Percentiles rank a stretch among this genome's conserved stretches.
These are phyloP conservation scores for Singerocomus inundabilis DNA, from an alignment of 1,284 basidiomycete genomes.

Conservation along the genomic window DNA sequence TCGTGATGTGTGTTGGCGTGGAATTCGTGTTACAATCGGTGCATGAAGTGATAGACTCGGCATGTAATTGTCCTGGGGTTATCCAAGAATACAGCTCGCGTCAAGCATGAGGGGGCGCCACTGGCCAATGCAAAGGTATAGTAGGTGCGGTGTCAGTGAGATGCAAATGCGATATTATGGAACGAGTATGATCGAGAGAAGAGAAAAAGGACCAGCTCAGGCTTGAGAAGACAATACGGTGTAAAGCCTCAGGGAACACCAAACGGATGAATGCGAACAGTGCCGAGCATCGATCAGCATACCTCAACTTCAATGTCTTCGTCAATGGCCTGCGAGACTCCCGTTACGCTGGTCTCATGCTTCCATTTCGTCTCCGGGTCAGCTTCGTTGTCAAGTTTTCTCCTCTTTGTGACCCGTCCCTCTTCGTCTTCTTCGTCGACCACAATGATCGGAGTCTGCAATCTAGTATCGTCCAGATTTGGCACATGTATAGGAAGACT, in stretches of 20 bases:
- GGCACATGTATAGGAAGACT: conserved; percentile 28
- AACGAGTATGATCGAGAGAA: conserved; percentile 3
- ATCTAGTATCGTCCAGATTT: conserved; percentile 29
- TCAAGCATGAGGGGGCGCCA: conserved; percentile 2
- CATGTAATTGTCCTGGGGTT: conserved; percentile 3
- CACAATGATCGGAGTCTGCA: conserved; percentile 47
- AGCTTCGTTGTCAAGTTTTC: conserved; percentile 32
- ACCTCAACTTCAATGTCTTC: conserved; percentile 33
- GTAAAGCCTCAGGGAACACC: background rate
- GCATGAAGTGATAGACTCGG: background rate
- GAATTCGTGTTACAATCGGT: conserved; percentile 3
- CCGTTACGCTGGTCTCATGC: background rate
- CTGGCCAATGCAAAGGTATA: conserved; percentile 22
- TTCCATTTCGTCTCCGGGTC: background rate
- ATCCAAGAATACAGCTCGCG: conserved; percentile 24
- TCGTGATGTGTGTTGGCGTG: conserved; percentile 10
- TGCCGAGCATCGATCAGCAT: conserved; percentile 16
- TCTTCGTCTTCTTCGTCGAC: conserved; percentile 60
- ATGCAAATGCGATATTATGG: conserved; percentile 22
- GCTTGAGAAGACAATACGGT: conserved; percentile 2
- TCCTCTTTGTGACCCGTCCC: conserved; percentile 53
- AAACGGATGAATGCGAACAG: background rate
- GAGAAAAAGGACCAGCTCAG: background rate
- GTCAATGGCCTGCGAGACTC: conserved; percentile 16
- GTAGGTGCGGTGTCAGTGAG: conserved; percentile 15